Evolutionary conservation across 176 grass and related monocot genomes (phyloP), one percentile per base, ranked within the genome.

Genomic region (Zoysia pacifica): DNA sequence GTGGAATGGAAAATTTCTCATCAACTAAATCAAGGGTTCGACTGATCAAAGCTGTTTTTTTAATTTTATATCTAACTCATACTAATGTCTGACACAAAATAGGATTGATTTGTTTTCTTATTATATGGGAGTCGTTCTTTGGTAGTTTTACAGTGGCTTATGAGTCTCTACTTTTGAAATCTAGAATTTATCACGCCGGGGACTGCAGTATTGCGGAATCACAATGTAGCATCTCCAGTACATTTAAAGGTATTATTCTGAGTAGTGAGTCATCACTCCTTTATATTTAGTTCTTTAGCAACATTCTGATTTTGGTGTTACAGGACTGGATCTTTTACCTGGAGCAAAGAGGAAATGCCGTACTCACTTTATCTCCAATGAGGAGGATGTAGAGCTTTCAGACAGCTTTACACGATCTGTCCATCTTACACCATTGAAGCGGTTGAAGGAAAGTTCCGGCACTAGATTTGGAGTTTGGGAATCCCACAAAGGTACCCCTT

Each of bases 301-400:
- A 65, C 0, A 19, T 87, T 69, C 51, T 69, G 54, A 78, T 55
- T 74, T 54, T 62, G 75, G 4, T 93, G 50, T 84, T 65, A 72
- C 81, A 98, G 95, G 92, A 76, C 81, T 93, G 81, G 90, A 94
- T 89, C 83, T 85, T 65, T 75, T 90, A 44, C 92, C 90, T 86
- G 92, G 92, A 77, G 95, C 88, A 73, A 99, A 93, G 90, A 91
- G 96, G 86, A 99, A 94, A 93, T 79, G 46, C 43, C 77, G 65
- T 83, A 54, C 47, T 71, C 80, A 79, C 65, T 42, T 81, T 83
- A 81, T 80, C 72, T 80, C 74, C 49, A 84, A 14, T 76, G 85
- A 86, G 71, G 81, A 73, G 46, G 81, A 91, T 68, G 56, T 84
- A 76, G 81, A 85, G n/a, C 84, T 83, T 84, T 85, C 78, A 11